Conservation (phyloP, 768 basidiomycete genomes). For the Amyloporia xantha region DNA sequence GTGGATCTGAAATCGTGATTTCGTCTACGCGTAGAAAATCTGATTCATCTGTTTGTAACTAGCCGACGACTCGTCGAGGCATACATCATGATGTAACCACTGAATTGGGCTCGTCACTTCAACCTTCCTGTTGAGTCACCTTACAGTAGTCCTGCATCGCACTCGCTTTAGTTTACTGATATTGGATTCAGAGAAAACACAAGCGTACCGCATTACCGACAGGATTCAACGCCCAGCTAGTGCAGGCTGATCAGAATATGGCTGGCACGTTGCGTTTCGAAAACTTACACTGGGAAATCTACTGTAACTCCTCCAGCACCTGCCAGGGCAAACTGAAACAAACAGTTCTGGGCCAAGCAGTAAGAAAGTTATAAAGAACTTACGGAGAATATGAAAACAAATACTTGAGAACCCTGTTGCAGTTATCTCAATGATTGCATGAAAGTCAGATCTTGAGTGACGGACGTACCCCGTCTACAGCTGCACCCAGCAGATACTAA, state of each 20-base stretch:
- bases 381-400: conserved; percentile 5
- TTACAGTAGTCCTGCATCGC: conserved; percentile 3
- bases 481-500: conserved; percentile 3
- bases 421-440: neutral
- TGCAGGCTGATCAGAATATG: neutral
- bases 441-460: neutral
- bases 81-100: no score
- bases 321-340: neutral
- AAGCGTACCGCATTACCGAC: no score
- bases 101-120: no score
- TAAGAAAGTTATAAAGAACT: neutral
- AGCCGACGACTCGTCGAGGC: no score
- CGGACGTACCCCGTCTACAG: conserved; percentile 1
- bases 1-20: no score
- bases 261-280: no score
- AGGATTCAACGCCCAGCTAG: no score
- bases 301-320: conserved; percentile 1
- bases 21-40: no score
- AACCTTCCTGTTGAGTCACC: neutral
- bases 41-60: no score
- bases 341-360: neutral
- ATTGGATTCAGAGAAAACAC: no score
- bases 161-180: no score
- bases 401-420: conserved; percentile 1
- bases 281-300: neutral